Base-by-base conservation (phyloP, 371 early-diverging fungal genomes). In the Batkoa obscura region DNA sequence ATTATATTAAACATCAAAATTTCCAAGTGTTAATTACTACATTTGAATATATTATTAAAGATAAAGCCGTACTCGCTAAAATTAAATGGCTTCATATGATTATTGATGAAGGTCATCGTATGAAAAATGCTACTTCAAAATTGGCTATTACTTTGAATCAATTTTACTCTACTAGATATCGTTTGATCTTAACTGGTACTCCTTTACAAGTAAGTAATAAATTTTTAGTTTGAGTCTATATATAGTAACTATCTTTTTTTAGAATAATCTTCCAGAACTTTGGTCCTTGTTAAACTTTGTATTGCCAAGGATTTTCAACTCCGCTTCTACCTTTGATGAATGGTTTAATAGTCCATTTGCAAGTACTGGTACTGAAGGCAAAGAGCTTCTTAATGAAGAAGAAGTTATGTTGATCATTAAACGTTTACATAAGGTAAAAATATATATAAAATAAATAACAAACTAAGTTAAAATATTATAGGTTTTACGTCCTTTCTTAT, bases 241-340 rank as follows among this genome's bases (percentile, higher is more conserved):
- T 50, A 36, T 52, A 23, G 23, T 51, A 9, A 59, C 23, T 23
- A 23, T 23, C 23, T 23, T 23, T 23, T 23, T 23, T 23, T 23
- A 84, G 79, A 99, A 99, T 76, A 99, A 99, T 66, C 72, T 99
- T 13, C 91, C 90, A 4, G 99, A 99, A 67, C 68, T 99, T 57
- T 99, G 99, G 99, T 83, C 96, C 0, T 68, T 99, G 46, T 75
- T 99, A 39, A 96, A 99, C 71, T 99, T 99, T 72, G 83, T 97
- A 31, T 67, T 96, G 52, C 98, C 99, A 13, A 81, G 79, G 47
- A 87, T 97, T 43, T 99, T 98, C 74, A 87, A 93, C 61, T 90
- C 90, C 53, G 88, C 86, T 10, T 86, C 88, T 47, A 83, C 81
- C 48, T 98, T 99, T 70, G 94, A 98, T 64, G 96, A 94, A 59